Evolutionary conservation across 345 rosid species (phyloP).

Genomic region (Combretum micranthum): DNA sequence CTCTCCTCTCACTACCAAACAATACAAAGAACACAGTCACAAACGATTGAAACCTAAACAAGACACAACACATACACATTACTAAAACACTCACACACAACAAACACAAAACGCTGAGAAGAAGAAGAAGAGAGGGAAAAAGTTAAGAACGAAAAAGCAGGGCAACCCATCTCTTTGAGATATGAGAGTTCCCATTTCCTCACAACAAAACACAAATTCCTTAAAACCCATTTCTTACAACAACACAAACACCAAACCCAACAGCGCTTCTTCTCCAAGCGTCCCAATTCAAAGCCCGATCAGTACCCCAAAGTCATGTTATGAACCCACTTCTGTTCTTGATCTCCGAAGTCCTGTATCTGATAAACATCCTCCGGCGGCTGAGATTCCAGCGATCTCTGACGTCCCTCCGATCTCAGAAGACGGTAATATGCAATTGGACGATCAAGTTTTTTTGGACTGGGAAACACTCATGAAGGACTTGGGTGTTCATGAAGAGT

Average conservation of each 20-base stretch:
- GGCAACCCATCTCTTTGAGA: slow-evolving; percentile 7
- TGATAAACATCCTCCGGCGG: slow-evolving; percentile 19
- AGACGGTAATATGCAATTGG: slow-evolving; percentile 28
- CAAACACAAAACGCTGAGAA: background rate
- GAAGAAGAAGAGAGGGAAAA: background rate
- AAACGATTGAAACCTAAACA: too few species aligned
- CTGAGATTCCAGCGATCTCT: slow-evolving; percentile 2
- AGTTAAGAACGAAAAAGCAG: too few species aligned
- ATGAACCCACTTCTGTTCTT: slow-evolving; percentile 85
- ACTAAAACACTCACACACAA: background rate
- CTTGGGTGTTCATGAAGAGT: slow-evolving; percentile 62
- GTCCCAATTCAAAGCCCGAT: background rate
- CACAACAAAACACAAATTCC: slow-evolving; percentile 27
- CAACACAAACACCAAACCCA: background rate
- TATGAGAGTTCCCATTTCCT: slow-evolving; percentile 64
- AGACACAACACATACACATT: too few species aligned
- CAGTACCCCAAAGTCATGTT: slow-evolving; percentile 10
- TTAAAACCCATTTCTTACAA: slow-evolving; percentile 4
- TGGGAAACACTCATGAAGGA: slow-evolving; percentile 92
- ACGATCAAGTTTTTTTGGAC: slow-evolving; percentile 64
- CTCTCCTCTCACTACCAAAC: slow-evolving; percentile 12
- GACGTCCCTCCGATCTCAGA: slow-evolving; percentile 9
- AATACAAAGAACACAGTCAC: too few species aligned
- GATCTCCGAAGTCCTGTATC: slow-evolving; percentile 52
- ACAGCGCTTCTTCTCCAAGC: slow-evolving; percentile 6